These are phyloP conservation scores for Wickerhamiella spandovensis DNA, from an alignment of 805 yeast species.

Conservation along the genomic window DNA sequence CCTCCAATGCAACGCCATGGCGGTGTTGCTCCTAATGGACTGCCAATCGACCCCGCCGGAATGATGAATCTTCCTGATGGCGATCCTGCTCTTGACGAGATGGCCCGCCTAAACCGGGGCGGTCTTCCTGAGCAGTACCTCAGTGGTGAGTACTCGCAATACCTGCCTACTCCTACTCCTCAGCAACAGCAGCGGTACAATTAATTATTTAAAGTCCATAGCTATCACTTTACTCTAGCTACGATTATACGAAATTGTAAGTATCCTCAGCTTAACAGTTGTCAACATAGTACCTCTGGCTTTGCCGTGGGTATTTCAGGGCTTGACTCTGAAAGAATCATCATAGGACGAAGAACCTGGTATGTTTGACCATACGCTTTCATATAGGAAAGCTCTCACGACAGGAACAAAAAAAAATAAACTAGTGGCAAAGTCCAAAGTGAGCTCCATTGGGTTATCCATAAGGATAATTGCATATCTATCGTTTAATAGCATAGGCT, in stretches of 20 bases:
- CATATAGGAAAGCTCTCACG: not conserved
- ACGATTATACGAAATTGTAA: too few relatives aligned
- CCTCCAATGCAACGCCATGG: too few relatives aligned
- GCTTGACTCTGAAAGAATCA: slow-evolving; percentile 25
- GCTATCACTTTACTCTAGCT: not conserved
- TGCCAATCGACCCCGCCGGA: slow-evolving; percentile 3
- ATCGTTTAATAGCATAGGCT: slow-evolving; percentile 17
- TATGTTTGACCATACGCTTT: slow-evolving; percentile 20
- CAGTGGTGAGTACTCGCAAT: slow-evolving; percentile 8
- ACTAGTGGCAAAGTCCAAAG: slow-evolving; percentile 14
- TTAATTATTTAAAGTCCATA: not conserved
- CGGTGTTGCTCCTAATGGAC: slow-evolving; percentile 2
- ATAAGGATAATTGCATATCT: slow-evolving; percentile 18
- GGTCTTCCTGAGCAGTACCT: slow-evolving; percentile 8
- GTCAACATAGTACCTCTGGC: not conserved
- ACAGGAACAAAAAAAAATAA: slow-evolving; percentile 3
- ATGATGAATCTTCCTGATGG: slow-evolving; percentile 3
- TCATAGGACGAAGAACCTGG: slow-evolving; percentile 18
- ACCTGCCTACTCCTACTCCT: slow-evolving; percentile 4
- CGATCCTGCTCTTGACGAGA: not conserved
- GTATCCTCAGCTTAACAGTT: slow-evolving; percentile 1
- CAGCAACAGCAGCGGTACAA: slow-evolving; percentile 8
- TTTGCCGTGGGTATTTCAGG: slow-evolving; percentile 15
- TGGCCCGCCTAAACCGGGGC: slow-evolving; percentile 11
- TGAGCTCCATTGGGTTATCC: slow-evolving; percentile 25